Conservation (phyloP, 139 green algal species). For the Chlamydomonas sphaeroides region DNA sequence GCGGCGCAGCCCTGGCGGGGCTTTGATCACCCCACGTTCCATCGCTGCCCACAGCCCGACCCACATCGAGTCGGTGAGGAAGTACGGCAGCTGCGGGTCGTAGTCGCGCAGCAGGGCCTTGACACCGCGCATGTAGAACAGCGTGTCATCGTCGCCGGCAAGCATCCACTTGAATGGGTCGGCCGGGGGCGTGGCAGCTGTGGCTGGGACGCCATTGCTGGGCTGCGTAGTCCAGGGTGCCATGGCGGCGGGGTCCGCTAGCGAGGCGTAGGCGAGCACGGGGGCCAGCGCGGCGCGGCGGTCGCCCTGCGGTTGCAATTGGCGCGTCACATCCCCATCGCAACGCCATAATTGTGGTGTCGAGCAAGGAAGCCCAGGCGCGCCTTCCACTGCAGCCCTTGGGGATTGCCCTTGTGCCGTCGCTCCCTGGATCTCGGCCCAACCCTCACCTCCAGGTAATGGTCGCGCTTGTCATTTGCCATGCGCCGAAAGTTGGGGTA, state of each 20-base stretch:
- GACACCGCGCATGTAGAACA: constrained; percentile 33
- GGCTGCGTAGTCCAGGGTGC: background rate
- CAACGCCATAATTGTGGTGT: too few species aligned
- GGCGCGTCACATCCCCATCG: too few species aligned
- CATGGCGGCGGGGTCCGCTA: constrained; percentile 9
- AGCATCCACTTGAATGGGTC: constrained; percentile 36
- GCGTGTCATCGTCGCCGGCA: constrained; percentile 19
- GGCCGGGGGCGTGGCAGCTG: background rate
- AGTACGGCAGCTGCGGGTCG: constrained; percentile 33
- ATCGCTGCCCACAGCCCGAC: too few species aligned
- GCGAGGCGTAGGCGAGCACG: constrained; percentile 4
- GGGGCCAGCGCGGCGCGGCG: constrained; percentile 27
- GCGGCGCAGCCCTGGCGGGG: too few species aligned
- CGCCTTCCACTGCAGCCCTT: too few species aligned
- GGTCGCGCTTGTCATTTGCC: constrained; percentile 29
- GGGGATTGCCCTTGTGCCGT: too few species aligned
- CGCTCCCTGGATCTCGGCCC: too few species aligned
- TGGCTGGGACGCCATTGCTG: too few species aligned
- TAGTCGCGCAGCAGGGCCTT: constrained; percentile 32
- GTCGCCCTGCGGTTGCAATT: constrained; percentile 14
- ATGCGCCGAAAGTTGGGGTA: constrained; percentile 18
- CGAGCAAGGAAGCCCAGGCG: too few species aligned
- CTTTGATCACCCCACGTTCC: too few species aligned
- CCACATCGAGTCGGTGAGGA: constrained; percentile 14
- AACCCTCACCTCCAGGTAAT: constrained; percentile 17